Evolutionary conservation across 2,329 filamentous ascomycete species (phyloP), one percentile per base, ranked within the genome.

Genomic region (Calonectria crousiana): DNA sequence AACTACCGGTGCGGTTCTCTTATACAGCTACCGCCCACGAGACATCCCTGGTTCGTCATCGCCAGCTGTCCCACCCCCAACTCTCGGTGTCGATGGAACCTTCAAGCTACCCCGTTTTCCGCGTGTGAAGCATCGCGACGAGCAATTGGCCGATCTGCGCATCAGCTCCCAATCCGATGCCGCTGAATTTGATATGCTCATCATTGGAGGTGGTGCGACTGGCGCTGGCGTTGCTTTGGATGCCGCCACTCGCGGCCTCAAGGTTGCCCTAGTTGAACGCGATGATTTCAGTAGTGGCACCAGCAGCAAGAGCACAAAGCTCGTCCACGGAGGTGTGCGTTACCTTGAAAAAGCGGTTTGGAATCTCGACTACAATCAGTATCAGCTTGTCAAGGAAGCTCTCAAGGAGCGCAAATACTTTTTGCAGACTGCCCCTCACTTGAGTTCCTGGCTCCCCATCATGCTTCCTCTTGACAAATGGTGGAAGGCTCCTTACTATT

Each of bases 401-500:
- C 88, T 95, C 77, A 92, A 93, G 82, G 93, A 95, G 86, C 90
- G 93, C 79, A 92, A 93, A 82, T 94, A 93, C 85, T 95, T 95
- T 84, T 86, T 95, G 78, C 92, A 93, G 78, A 95, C 93, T 4
- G 93, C 93, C 14, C 93, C 93, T 47, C 93, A 95, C 87, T 87
- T 95, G 70, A 94, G 92, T 74, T 90, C 88, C 83, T 94, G 93
- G 92, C 87, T 95, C 28, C 93, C 93, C 30, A 95, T 95, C 79
- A 95, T 95, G 93, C 87, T 95, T 75, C 93, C 93, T 6, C 86
- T 95, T 72, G 90, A 94, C 83, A 92, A 92, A 82, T 95, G 93
- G 93, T 95, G 92, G 92, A 93, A 95, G 83, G 92, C 91, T 28
- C 93, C 93, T 8, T 95, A 95, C 85, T 95, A 93, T 83, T 95